Evolutionary conservation across 1,284 basidiomycete genomes (phyloP).

Genomic region (Ganoderma lingzhi): DNA sequence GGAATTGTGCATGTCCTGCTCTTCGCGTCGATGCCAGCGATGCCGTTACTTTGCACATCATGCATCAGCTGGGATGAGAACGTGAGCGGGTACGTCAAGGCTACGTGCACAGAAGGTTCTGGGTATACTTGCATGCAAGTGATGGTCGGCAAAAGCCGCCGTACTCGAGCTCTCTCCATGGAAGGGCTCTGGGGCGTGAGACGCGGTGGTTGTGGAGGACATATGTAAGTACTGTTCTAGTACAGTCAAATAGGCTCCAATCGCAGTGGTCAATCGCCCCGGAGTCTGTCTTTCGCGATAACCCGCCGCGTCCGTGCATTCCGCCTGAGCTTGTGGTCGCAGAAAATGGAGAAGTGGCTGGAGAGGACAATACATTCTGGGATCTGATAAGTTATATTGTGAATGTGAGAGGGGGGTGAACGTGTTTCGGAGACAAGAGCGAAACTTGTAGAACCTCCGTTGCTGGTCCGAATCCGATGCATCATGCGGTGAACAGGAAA

Average conservation of each 20-base stretch:
- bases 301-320: not conserved
- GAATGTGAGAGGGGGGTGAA: too few species aligned
- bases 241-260: not conserved
- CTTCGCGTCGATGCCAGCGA: not conserved
- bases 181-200: not conserved
- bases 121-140: not conserved
- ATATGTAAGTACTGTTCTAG: not conserved
- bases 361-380: not conserved
- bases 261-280: not conserved
- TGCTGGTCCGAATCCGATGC: not conserved
- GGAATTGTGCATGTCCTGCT: not conserved
- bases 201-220: not conserved
- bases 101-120: not conserved
- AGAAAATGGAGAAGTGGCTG: not conserved
- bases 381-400: too few species aligned
- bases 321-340: not conserved
- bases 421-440: conserved; percentile 9
- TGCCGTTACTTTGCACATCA: not conserved
- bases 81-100: not conserved
- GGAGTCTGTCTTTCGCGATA: not conserved
- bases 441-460: not conserved
- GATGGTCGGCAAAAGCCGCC: not conserved
- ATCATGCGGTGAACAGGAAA: not conserved
- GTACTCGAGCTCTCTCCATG: not conserved
- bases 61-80: not conserved